phyloP scores from a whole-genome alignment of 108 stramenopile genomes.

The Skeletonema menzelii region DNA sequence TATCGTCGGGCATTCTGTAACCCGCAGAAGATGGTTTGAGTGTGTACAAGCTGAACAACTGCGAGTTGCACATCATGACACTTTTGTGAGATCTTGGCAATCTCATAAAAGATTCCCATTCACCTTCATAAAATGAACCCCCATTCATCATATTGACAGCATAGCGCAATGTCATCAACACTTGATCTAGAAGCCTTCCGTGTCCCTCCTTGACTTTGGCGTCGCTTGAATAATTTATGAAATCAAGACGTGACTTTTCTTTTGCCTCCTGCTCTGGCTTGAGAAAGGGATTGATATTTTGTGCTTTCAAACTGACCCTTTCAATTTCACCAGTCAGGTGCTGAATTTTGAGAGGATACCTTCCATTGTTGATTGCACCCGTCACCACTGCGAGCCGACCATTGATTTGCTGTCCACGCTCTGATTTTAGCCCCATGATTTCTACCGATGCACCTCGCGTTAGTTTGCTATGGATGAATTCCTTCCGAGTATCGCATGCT shows the following conservation, averaged over 20 bases:
- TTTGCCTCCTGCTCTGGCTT: slow-evolving; percentile 13
- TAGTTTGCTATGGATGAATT: slow-evolving; percentile 12
- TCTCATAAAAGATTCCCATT: slow-evolving; percentile 2
- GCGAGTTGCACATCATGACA: slow-evolving; percentile 5
- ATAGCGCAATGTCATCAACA: slow-evolving; percentile 16
- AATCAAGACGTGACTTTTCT: slow-evolving; percentile 19
- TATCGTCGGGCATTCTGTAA: background rate
- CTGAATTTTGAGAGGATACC: slow-evolving; percentile 15
- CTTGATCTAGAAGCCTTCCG: slow-evolving; percentile 23
- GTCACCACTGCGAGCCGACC: slow-evolving; percentile 5
- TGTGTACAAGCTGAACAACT: slow-evolving; percentile 8
- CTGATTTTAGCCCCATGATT: slow-evolving; percentile 11
- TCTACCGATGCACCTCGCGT: background rate
- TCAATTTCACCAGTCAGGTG: slow-evolving; percentile 21
- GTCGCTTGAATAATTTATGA: slow-evolving; percentile 14
- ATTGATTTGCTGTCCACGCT: slow-evolving; percentile 15
- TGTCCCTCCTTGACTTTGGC: slow-evolving; percentile 22
- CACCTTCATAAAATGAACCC: slow-evolving; percentile 3
- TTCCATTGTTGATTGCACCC: slow-evolving; percentile 5
- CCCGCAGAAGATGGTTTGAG: slow-evolving; percentile 17
- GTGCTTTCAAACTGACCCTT: slow-evolving; percentile 14
- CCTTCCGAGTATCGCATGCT: slow-evolving; percentile 12
- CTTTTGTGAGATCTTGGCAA: slow-evolving; percentile 2
- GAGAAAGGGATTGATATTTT: slow-evolving; percentile 19
- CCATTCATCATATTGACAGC: slow-evolving; percentile 6